Base-by-base conservation (phyloP, 2,329 filamentous ascomycete genomes). In the Cordyceps fumosorosea region DNA sequence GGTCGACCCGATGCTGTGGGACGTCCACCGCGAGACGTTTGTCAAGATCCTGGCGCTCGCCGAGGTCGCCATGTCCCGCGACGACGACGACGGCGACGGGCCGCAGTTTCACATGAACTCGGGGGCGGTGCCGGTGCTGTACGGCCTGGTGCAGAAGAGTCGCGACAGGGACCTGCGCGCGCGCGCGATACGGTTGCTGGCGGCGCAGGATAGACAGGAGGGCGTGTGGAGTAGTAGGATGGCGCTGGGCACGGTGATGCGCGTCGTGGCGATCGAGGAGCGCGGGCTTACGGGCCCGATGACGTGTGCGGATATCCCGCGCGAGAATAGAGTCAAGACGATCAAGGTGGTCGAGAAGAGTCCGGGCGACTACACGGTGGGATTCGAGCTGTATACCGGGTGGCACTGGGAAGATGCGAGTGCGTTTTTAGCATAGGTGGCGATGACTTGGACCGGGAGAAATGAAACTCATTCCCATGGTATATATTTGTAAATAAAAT, bases 171-270 rank as follows among this genome's bases (percentile, higher is more conserved):
- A 51, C 2, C 40, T 63, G 7, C 62, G 62, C 1, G n/a, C n/a
- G 48, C 56, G 52, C 14, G 62, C 62, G 0, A 37, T 60, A 3
- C 52, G 18, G 26, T 26, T 63, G n/a, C 48, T 63, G 18, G 45
- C 52, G 14, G 56, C 52, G n/a, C 57, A 56, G 16, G 53, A 32
- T 4, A 32, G 56, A 5, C 57, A 56, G 24, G 62, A 63, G 48
- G 62, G 62, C n/a, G 51, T 63, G 4, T 63, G 62, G 62, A 60
- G 56, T 37, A 60, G 52, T 20, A 51, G 45, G 12, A 53, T 60
- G 44, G 53, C 60, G 14, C 20, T 58, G 8, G 56, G 52, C 11
- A 24, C 56, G 12, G 56, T 54, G 6, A 7, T 56, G 45, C 48
- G 34, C 11, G 18, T 56, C 12, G 47, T 63, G 24, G 62, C 56